These are phyloP conservation scores for Aureobasidium zeae DNA, from an alignment of 2,329 filamentous ascomycete species.

Conservation along the genomic window DNA sequence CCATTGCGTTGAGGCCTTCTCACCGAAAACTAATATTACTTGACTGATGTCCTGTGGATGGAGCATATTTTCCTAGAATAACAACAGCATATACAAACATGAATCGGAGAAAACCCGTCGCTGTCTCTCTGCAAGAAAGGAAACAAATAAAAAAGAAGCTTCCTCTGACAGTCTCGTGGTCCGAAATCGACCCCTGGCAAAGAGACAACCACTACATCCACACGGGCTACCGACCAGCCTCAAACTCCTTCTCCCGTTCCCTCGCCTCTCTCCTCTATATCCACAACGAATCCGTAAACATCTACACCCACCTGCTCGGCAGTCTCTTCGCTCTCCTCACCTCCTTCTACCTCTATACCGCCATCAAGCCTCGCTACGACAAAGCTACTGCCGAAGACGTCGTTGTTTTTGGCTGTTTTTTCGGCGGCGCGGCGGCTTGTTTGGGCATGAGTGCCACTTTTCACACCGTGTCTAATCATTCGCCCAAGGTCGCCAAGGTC, in stretches of 20 bases:
- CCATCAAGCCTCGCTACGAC: constrained; percentile 56
- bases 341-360: constrained; percentile 45
- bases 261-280: constrained; percentile 51
- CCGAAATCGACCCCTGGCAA: constrained; percentile 38
- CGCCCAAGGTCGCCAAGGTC: constrained; percentile 63
- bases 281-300: constrained; percentile 63
- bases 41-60: too few species aligned
- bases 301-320: constrained; percentile 63
- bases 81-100: too few species aligned
- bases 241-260: constrained; percentile 51
- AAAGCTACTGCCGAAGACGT: constrained; percentile 55
- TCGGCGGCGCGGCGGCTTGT: constrained; percentile 49
- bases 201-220: constrained; percentile 61
- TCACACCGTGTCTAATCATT: constrained; percentile 81
- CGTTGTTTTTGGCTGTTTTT: constrained; percentile 69
- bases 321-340: constrained; percentile 48
- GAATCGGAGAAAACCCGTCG: constrained; percentile 6
- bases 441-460: constrained; percentile 54
- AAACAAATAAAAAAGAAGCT: too few species aligned
- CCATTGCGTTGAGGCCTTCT: too few species aligned
- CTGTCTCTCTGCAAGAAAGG: too few species aligned
- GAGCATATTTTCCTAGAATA: too few species aligned
- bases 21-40: too few species aligned
- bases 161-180: constrained; percentile 39
- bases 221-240: constrained; percentile 55